Evolutionary conservation across 2,329 filamentous ascomycete species (phyloP).

Genomic region (Penicillium sp.): DNA sequence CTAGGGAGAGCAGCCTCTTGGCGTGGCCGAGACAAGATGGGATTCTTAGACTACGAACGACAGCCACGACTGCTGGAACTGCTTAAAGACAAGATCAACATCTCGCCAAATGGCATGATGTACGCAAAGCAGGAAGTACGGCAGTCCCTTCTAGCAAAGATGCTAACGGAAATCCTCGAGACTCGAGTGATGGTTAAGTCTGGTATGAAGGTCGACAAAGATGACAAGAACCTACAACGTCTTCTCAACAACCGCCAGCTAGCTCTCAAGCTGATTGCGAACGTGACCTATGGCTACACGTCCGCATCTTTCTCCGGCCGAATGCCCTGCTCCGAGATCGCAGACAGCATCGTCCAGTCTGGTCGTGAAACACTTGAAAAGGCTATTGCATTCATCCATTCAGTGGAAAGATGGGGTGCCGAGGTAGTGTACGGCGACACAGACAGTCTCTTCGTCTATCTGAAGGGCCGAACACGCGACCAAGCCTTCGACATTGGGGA

Average conservation of each 20-base stretch:
- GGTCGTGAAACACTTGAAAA: conserved; percentile 92
- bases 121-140: conserved; percentile 82
- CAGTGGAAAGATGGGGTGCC: conserved; percentile 80
- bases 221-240: conserved; percentile 80
- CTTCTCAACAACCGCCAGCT: conserved; percentile 91
- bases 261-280: conserved; percentile 93
- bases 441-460: conserved; percentile 86
- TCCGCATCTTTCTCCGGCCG: conserved; percentile 94
- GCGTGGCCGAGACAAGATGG: conserved; percentile 93
- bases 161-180: conserved; percentile 93
- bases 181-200: conserved; percentile 97
- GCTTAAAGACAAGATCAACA: conserved; percentile 81
- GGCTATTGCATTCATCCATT: conserved; percentile 89
- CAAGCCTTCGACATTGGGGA: conserved; percentile 91
- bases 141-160: conserved; percentile 89
- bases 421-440: conserved; percentile 99
- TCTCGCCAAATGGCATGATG: conserved; percentile 95
- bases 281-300: conserved; percentile 97
- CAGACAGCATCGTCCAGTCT: conserved; percentile 96
- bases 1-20: conserved; percentile 81
- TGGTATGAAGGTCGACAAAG: conserved; percentile 91
- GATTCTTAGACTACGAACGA: conserved; percentile 82
- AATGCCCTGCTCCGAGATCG: conserved; percentile 97
- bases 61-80: conserved; percentile 73
- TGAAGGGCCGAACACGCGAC: conserved; percentile 81